These are phyloP conservation scores for Stromatinia cepivora DNA, from an alignment of 2,329 filamentous ascomycete species.

Conservation along the genomic window DNA sequence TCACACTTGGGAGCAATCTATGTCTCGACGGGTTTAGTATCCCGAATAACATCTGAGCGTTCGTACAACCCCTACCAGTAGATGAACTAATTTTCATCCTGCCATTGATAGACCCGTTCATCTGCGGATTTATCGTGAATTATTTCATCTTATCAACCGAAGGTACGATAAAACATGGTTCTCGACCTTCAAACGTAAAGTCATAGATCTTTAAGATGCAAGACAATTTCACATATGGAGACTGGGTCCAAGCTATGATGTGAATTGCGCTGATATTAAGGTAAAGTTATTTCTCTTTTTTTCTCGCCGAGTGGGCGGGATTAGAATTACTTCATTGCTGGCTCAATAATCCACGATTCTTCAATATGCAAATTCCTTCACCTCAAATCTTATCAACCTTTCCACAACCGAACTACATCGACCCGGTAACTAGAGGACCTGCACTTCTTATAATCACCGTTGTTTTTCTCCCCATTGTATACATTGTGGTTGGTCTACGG, in stretches of 20 bases:
- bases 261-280: slow-evolving; percentile 8
- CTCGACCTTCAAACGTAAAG: neutral
- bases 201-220: neutral
- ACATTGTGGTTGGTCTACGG: slow-evolving; percentile 46
- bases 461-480: slow-evolving; percentile 44
- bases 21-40: slow-evolving; percentile 2
- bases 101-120: neutral
- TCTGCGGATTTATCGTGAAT: neutral
- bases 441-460: slow-evolving; percentile 46
- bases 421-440: slow-evolving; percentile 48
- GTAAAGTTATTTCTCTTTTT: slow-evolving; percentile 1
- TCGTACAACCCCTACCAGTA: neutral
- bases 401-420: slow-evolving; percentile 48
- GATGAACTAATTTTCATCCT: neutral
- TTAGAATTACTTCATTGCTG: slow-evolving; percentile 5
- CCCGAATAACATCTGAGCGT: slow-evolving; percentile 16
- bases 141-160: neutral
- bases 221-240: neutral
- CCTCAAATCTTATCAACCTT: slow-evolving; percentile 12
- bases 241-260: slow-evolving; percentile 11
- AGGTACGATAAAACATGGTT: neutral
- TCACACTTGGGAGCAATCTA: neutral
- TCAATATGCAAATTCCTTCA: slow-evolving; percentile 21
- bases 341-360: slow-evolving; percentile 13
- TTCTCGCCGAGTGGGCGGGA: neutral